A percentile compares a stretch with the other conserved stretches of the same genome.
Evolutionary conservation across 2,329 filamentous ascomycete genomes (phyloP).

Genomic region (Penicillium occitanis): DNA sequence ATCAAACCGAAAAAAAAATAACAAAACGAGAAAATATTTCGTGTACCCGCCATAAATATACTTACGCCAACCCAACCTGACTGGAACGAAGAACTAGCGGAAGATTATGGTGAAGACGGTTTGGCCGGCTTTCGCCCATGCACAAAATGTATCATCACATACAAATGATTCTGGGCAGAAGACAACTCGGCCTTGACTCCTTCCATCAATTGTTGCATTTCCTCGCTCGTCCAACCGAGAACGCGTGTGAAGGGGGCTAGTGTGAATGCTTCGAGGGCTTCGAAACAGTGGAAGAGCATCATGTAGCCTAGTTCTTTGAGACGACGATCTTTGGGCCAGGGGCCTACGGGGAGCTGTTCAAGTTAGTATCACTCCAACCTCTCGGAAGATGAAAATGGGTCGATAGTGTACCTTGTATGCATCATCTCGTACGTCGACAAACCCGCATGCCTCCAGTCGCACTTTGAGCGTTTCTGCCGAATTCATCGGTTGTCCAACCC

Average conservation of each 20-base stretch:
- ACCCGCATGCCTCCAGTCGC: conserved; percentile 13
- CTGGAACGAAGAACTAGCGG: background rate
- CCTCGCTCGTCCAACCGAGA: conserved; percentile 28
- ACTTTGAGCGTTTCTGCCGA: conserved; percentile 10
- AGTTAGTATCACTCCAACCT: background rate
- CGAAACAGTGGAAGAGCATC: conserved; percentile 21
- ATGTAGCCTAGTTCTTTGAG: conserved; percentile 27
- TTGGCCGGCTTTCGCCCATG: conserved; percentile 24
- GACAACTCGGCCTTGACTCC: conserved; percentile 25
- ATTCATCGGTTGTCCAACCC: conserved; percentile 18
- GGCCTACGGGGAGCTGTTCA: conserved; percentile 24
- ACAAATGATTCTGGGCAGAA: conserved; percentile 25
- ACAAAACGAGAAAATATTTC: background rate
- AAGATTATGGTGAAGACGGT: background rate
- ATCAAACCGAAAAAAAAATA: background rate
- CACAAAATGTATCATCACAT: conserved; percentile 25
- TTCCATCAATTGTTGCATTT: conserved; percentile 27
- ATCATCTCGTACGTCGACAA: conserved; percentile 20
- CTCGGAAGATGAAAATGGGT: background rate
- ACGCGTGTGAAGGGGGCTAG: conserved; percentile 27
- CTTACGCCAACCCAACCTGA: background rate
- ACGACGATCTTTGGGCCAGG: conserved; percentile 29
- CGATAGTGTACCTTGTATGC: conserved; percentile 16
- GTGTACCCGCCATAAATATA: background rate
- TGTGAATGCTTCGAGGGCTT: conserved; percentile 27